A percentile compares a stretch with the other conserved stretches of the same genome.
phyloP scores from a whole-genome alignment of 2,329 filamentous ascomycete genomes.

The Venturia asperata region DNA sequence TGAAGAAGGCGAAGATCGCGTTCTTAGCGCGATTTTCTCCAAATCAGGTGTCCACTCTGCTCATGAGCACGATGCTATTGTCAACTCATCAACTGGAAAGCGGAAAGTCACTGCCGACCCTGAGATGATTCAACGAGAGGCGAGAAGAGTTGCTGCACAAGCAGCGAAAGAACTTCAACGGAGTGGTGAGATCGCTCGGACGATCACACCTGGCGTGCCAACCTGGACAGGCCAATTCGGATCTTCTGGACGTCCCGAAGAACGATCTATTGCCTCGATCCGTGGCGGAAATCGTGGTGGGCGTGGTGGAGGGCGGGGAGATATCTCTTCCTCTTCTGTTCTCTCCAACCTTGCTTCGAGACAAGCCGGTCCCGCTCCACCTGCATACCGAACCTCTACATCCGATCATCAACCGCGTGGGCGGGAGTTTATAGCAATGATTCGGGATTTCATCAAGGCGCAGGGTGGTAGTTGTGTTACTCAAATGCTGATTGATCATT shows the following conservation, averaged over 20 bases:
- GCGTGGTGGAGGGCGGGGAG: slow-evolving; percentile 28
- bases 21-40: slow-evolving; percentile 85
- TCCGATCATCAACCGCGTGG: slow-evolving; percentile 29
- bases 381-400: slow-evolving; percentile 16
- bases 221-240: slow-evolving; percentile 91
- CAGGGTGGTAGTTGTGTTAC: slow-evolving; percentile 75
- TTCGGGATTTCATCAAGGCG: slow-evolving; percentile 68
- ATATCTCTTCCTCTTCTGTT: slow-evolving; percentile 36
- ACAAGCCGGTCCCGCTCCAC: slow-evolving; percentile 12
- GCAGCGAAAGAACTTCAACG: slow-evolving; percentile 70
- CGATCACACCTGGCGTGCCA: slow-evolving; percentile 71
- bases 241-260: slow-evolving; percentile 62
- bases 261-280: slow-evolving; percentile 34
- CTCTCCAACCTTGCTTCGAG: slow-evolving; percentile 33
- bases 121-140: slow-evolving; percentile 72
- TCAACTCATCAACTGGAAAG: slow-evolving; percentile 56
- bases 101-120: slow-evolving; percentile 66
- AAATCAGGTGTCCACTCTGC: slow-evolving; percentile 82
- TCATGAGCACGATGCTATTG: slow-evolving; percentile 85
- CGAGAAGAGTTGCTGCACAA: slow-evolving; percentile 67
- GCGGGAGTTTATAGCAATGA: slow-evolving; percentile 45
- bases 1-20: slow-evolving; percentile 51
- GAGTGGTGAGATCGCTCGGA: slow-evolving; percentile 64
- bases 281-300: slow-evolving; percentile 21
- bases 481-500: slow-evolving; percentile 83